Percentiles rank a stretch among this genome's conserved stretches.
phyloP scores from a whole-genome alignment of 345 rosid genomes.

The Geranium brycei region DNA sequence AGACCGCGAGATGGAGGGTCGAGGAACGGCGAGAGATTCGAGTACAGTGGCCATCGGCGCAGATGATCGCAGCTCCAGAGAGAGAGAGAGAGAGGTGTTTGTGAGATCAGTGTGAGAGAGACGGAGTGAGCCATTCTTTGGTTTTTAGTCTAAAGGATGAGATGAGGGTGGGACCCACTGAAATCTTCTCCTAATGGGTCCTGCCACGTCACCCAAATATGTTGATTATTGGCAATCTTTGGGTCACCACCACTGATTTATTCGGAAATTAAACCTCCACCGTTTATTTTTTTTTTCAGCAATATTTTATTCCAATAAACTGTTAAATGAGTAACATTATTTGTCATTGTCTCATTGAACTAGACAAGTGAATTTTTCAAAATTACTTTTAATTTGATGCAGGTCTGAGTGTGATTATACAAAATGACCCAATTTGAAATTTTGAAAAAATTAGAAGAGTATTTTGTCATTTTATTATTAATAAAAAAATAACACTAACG shows the following conservation, averaged over 20 bases:
- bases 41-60: slow-evolving; percentile 27
- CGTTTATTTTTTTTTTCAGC: too few relatives aligned
- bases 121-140: background rate
- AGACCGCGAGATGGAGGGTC: slow-evolving; percentile 4
- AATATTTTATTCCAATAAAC: too few relatives aligned
- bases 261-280: background rate
- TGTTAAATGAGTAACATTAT: too few relatives aligned
- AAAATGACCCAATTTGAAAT: too few relatives aligned
- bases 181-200: background rate
- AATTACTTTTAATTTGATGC: too few relatives aligned
- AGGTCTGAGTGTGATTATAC: too few relatives aligned
- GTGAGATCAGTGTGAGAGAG: background rate
- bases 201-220: background rate
- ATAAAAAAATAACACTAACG: too few relatives aligned
- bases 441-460: too few relatives aligned
- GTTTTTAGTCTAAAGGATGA: background rate
- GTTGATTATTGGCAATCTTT: background rate
- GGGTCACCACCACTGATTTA: background rate
- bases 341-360: too few relatives aligned
- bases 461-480: too few relatives aligned
- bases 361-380: too few relatives aligned
- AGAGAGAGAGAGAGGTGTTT: background rate
- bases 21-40: slow-evolving; percentile 17
- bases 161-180: background rate
- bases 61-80: slow-evolving; percentile 1